Evolutionary conservation across 805 yeast genomes (phyloP).

Genomic region (Yamadazyma takamatsuzukensis): DNA sequence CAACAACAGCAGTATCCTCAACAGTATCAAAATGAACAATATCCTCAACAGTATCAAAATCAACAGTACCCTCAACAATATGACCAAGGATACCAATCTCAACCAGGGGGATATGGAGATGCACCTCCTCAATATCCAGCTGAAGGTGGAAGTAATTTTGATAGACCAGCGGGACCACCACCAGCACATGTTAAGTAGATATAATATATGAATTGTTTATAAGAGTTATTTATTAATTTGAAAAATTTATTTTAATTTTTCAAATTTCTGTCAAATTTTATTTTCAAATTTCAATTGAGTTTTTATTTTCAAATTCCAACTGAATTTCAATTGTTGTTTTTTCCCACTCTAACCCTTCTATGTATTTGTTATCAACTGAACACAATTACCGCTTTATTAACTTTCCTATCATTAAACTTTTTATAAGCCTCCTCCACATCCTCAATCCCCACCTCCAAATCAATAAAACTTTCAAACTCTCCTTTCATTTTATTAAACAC

Average conservation of each 20-base stretch:
- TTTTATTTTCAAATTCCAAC: too few species aligned
- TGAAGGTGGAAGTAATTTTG: background rate
- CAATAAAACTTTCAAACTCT: slow-evolving; percentile 51
- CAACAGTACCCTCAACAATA: slow-evolving; percentile 7
- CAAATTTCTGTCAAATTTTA: too few species aligned
- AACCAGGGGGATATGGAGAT: slow-evolving; percentile 1
- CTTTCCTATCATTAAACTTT: slow-evolving; percentile 50
- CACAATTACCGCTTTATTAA: slow-evolving; percentile 52
- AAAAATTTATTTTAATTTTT: too few species aligned
- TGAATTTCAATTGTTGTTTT: too few species aligned
- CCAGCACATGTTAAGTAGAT: slow-evolving; percentile 12
- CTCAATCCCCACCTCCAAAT: slow-evolving; percentile 40
- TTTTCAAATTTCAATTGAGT: too few species aligned
- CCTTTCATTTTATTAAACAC: slow-evolving; percentile 42
- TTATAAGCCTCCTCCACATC: slow-evolving; percentile 47
- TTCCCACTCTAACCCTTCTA: too few species aligned
- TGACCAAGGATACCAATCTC: slow-evolving; percentile 1
- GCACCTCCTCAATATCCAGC: slow-evolving; percentile 5
- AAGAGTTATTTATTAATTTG: too few species aligned
- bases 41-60: slow-evolving; percentile 8
- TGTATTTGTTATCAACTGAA: slow-evolving; percentile 8
- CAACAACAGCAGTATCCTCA: slow-evolving; percentile 10
- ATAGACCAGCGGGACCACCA: slow-evolving; percentile 12
- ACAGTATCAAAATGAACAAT: slow-evolving; percentile 8
- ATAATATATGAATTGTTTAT: too few species aligned